Evolutionary conservation across 2,329 filamentous ascomycete genomes (phyloP).

Genomic region (Dryadomyces quercivorus): DNA sequence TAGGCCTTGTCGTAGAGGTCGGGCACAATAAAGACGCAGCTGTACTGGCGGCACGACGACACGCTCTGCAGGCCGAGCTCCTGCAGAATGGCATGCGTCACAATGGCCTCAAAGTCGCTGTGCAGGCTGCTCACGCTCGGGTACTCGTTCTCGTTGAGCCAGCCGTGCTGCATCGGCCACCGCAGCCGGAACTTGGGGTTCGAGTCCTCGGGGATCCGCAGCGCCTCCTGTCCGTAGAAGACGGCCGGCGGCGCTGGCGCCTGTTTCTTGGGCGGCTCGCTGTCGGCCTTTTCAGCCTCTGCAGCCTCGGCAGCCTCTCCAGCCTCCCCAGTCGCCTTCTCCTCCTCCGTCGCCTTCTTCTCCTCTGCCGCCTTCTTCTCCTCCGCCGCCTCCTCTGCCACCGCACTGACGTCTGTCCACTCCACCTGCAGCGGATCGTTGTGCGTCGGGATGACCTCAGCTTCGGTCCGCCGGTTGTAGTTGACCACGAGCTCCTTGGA

Average conservation of each 20-base stretch:
- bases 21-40: constrained; percentile 92
- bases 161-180: constrained; percentile 82
- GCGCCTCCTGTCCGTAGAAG: constrained; percentile 70
- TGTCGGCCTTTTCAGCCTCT: no score
- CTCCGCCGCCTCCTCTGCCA: neutral
- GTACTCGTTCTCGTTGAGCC: constrained; percentile 87
- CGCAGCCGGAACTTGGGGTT: constrained; percentile 80
- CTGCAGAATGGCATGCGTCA: constrained; percentile 77
- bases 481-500: constrained; percentile 93
- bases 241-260: constrained; percentile 36
- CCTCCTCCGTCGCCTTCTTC: neutral
- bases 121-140: constrained; percentile 65
- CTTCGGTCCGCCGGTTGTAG: constrained; percentile 74
- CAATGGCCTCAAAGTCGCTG: constrained; percentile 74
- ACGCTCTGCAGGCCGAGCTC: constrained; percentile 69
- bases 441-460: constrained; percentile 83
- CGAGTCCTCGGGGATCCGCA: constrained; percentile 81
- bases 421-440: constrained; percentile 91
- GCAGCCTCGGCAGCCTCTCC: no score
- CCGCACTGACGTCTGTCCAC: constrained; percentile 70
- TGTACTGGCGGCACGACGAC: constrained; percentile 79
- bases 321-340: neutral
- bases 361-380: neutral
- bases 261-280: neutral
- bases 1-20: constrained; percentile 94